Evolutionary conservation across 129 eudicot genomes (phyloP).

Genomic region (Smallanthus sonchifolius): DNA sequence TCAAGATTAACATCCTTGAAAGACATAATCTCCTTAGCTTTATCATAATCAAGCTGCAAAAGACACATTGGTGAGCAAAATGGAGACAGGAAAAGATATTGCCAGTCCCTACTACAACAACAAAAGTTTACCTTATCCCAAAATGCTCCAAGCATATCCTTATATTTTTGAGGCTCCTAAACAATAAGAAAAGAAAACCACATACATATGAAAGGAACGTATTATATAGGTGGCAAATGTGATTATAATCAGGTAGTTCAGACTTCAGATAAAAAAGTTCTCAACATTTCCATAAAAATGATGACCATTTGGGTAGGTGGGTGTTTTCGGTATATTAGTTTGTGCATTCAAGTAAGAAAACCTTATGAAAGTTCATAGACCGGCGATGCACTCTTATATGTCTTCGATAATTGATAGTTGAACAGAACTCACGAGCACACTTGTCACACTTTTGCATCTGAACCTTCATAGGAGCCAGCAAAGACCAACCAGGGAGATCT

Average conservation of each 20-base stretch:
- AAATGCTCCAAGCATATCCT: conserved; percentile 63
- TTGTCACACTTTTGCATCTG: conserved; percentile 91
- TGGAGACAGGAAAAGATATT: background rate
- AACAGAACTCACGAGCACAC: conserved; percentile 80
- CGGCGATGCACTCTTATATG: conserved; percentile 83
- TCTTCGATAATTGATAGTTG: conserved; percentile 69
- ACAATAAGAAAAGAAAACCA: conserved; percentile 9
- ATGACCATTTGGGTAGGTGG: background rate
- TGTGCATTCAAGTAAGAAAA: conserved; percentile 24
- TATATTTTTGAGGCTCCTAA: conserved; percentile 66
- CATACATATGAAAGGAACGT: background rate
- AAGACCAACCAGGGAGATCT: conserved; percentile 85
- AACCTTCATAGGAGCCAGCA: conserved; percentile 67
- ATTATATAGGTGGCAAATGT: background rate
- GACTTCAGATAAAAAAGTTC: background rate
- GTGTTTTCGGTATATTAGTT: background rate
- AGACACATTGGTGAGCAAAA: conserved; percentile 22
- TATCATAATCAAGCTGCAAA: conserved; percentile 65
- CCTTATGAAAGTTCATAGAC: conserved; percentile 71
- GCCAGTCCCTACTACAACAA: background rate
- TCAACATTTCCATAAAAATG: background rate
- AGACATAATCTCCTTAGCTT: conserved; percentile 62
- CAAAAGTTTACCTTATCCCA: conserved; percentile 81
- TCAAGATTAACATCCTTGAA: conserved; percentile 64
- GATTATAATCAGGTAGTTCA: background rate